Evolutionary conservation across 2,329 filamentous ascomycete genomes (phyloP).

Genomic region (Fusarium veterinarium): DNA sequence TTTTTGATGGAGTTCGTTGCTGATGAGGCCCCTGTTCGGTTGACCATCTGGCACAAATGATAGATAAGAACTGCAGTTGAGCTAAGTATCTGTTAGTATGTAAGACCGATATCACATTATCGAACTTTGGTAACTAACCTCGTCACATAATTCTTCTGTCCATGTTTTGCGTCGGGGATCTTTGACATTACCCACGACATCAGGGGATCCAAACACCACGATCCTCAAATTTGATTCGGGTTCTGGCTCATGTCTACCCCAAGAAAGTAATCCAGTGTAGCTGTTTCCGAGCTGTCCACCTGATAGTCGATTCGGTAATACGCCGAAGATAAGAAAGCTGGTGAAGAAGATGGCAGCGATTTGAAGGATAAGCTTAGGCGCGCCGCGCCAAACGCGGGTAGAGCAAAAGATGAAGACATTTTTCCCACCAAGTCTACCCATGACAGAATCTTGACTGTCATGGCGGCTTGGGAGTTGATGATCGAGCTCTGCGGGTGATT

Average conservation of each 20-base stretch:
- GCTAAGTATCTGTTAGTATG: constrained; percentile 47
- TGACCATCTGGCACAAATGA: constrained; percentile 59
- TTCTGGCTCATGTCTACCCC: constrained; percentile 27
- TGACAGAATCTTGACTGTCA: constrained; percentile 36
- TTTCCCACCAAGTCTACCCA: constrained; percentile 36
- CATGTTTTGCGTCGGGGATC: constrained; percentile 51
- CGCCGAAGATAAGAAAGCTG: constrained; percentile 44
- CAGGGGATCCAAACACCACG: constrained; percentile 63
- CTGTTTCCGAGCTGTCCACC: constrained; percentile 32
- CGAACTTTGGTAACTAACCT: constrained; percentile 49
- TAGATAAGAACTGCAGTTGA: constrained; percentile 58
- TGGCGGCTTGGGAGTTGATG: constrained; percentile 29
- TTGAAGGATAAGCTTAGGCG: constrained; percentile 47
- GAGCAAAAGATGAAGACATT: constrained; percentile 55
- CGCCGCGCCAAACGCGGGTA: constrained; percentile 55
- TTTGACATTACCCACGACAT: constrained; percentile 57
- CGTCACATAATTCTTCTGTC: constrained; percentile 61
- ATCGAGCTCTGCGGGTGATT: constrained; percentile 39
- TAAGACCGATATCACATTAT: not conserved
- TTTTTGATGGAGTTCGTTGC: constrained; percentile 65
- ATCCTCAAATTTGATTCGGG: constrained; percentile 56
- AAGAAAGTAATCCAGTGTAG: constrained; percentile 43
- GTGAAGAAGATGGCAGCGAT: constrained; percentile 42
- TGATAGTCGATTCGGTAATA: constrained; percentile 40
- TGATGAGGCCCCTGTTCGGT: constrained; percentile 62